These are phyloP conservation scores for Pseudozyma pruni DNA, from an alignment of 1,284 basidiomycete species.

Conservation along the genomic window DNA sequence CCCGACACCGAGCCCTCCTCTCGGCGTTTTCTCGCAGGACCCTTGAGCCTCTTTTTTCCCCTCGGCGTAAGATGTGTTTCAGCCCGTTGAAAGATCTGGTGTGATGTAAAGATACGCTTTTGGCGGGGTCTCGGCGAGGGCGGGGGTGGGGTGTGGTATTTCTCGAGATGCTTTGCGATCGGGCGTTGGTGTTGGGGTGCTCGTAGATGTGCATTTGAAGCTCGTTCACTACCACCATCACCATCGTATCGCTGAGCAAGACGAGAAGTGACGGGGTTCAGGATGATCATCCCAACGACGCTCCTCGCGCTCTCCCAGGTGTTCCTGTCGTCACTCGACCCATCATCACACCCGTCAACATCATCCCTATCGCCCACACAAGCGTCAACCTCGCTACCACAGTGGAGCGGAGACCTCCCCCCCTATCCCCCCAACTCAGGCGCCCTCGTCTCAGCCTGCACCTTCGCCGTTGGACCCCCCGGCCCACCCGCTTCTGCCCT, in stretches of 20 bases:
- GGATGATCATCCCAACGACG: conserved; percentile 10
- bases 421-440: neutral
- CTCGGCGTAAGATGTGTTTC: neutral
- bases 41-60: no score
- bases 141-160: no score
- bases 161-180: no score
- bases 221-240: neutral
- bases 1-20: no score
- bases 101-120: no score
- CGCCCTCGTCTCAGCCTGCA: conserved; percentile 18
- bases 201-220: no score
- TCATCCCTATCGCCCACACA: neutral
- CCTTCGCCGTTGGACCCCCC: conserved; percentile 37
- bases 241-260: neutral
- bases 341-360: conserved; percentile 1
- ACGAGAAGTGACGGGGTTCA: no score
- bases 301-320: conserved; percentile 12
- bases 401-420: conserved; percentile 17
- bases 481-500: conserved; percentile 16
- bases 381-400: neutral
- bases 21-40: neutral
- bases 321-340: neutral
- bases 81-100: no score
- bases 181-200: no score
- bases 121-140: no score